phyloP scores from a whole-genome alignment of 2,329 filamentous ascomycete genomes.

The Aspergillus persii region DNA sequence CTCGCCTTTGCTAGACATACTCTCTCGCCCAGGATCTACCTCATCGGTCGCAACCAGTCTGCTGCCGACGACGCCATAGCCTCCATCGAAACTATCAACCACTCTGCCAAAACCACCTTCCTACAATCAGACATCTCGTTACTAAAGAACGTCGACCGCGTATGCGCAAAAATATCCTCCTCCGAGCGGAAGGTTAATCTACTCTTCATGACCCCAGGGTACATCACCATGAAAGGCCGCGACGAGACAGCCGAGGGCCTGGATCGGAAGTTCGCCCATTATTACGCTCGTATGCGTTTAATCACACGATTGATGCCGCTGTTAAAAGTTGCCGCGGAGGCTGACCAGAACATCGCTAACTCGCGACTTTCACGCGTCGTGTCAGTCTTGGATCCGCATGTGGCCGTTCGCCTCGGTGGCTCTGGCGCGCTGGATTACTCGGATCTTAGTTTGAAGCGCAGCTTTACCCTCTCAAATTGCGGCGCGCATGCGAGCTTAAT shows the following conservation, averaged over 20 bases:
- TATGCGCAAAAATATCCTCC: constrained; percentile 28
- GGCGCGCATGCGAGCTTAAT: constrained; percentile 41
- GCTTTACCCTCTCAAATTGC: constrained; percentile 33
- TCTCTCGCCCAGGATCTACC: constrained; percentile 49
- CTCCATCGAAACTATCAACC: constrained; percentile 47
- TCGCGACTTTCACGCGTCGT: constrained; percentile 39
- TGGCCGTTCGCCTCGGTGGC: constrained; percentile 26
- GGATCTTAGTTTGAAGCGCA: constrained; percentile 41
- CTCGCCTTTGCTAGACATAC: constrained; percentile 31
- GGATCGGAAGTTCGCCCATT: constrained; percentile 47
- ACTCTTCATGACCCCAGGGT: constrained; percentile 39
- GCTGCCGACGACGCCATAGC: constrained; percentile 41
- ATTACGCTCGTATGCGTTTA: constrained; percentile 47
- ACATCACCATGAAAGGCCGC: constrained; percentile 31
- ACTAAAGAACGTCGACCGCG: constrained; percentile 32
- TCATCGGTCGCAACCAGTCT: constrained; percentile 47
- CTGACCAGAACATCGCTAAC: neutral
- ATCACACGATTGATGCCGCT: constrained; percentile 41
- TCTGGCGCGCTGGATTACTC: constrained; percentile 37
- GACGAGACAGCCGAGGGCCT: constrained; percentile 46
- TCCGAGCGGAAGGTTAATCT: constrained; percentile 36
- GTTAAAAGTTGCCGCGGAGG: constrained; percentile 25
- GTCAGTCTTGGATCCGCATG: constrained; percentile 35
- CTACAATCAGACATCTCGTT: constrained; percentile 42
- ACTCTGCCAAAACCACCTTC: constrained; percentile 47